Base-by-base conservation (phyloP, 495 filamentous ascomycete genomes). In the Aspergillus leporis region DNA sequence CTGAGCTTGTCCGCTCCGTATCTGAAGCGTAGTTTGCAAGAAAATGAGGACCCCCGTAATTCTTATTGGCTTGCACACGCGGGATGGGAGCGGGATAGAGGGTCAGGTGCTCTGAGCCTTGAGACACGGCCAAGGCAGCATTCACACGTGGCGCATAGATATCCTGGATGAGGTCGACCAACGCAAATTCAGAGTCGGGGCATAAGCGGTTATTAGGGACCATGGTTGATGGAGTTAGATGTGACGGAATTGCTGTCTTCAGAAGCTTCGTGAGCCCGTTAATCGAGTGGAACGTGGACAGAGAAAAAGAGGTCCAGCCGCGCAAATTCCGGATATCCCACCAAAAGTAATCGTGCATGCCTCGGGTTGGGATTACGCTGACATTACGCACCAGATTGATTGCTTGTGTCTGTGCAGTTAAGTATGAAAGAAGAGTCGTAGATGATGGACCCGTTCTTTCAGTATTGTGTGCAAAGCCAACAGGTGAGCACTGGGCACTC, bases 261-360 rank as follows among this genome's bases (percentile, higher is more conserved):
- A 97, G 83, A n/a, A 94, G 86, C 49, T 81, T 78, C 21, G 85
- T 80, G 47, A 95, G 88, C 14, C 83, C 84, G 1, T 85, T 86
- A 50, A 96, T 82, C n/a, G 84, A 78, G 61, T 84, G 79, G 71
- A 97, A 90, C 52, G 87, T 87, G 47, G 74, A 67, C 23, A 91
- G 73, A 53, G 81, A 88, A 81, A 96, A 96, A 58, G 84, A 81
- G 45, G 79, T 80, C 92, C 92, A 97, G 61, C 84, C 81, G 49
- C 89, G 86, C 60, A 96, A 78, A 64, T 95, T 92, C 51, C 92
- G 89, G 55, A 96, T 83, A 61, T 97, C 92, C 90, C 90, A 97
- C 92, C 92, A 97, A 68, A 91, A 93, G 68, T 95, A 88, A 66
- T 87, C 87, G 66, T 89, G 85, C 64, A 87, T 71, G 45, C 87